phyloP scores from a whole-genome alignment of 1,284 basidiomycete species.

The Leccinum pallidistipes region DNA sequence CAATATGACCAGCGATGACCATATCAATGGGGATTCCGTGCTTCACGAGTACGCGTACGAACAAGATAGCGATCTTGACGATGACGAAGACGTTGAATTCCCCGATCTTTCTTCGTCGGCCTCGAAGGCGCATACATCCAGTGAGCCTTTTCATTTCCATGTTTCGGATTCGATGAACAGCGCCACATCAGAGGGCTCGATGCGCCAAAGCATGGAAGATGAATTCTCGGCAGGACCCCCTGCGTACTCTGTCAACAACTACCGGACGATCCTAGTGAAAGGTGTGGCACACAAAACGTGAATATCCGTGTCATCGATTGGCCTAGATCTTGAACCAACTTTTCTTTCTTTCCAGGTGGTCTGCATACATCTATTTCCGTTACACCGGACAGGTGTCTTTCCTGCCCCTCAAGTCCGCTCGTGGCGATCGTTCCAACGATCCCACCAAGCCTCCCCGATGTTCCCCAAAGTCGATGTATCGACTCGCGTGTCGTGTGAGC shows the following conservation, averaged over 20 bases:
- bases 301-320: slow-evolving; percentile 1
- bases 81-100: slow-evolving; percentile 14
- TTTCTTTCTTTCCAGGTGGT: slow-evolving; percentile 19
- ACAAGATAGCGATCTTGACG: slow-evolving; percentile 32
- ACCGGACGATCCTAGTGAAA: slow-evolving; percentile 31
- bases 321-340: not conserved
- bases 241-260: slow-evolving; percentile 27
- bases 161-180: not conserved
- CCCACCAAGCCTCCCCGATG: slow-evolving; percentile 13
- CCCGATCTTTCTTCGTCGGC: not conserved
- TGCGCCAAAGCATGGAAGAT: not conserved
- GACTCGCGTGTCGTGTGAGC: slow-evolving; percentile 28
- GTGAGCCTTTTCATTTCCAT: slow-evolving; percentile 6
- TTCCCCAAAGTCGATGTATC: slow-evolving; percentile 39
- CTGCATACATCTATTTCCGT: slow-evolving; percentile 31
- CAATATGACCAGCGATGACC: slow-evolving; percentile 25
- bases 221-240: slow-evolving; percentile 17
- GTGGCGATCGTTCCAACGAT: not conserved
- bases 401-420: slow-evolving; percentile 26
- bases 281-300: slow-evolving; percentile 33
- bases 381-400: slow-evolving; percentile 34
- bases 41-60: slow-evolving; percentile 33
- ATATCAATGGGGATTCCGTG: slow-evolving; percentile 20
- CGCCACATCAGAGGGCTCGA: not conserved
- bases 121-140: slow-evolving; percentile 1